phyloP scores from a whole-genome alignment of 2,329 filamentous ascomycete species.

The Metarhizium sp. region DNA sequence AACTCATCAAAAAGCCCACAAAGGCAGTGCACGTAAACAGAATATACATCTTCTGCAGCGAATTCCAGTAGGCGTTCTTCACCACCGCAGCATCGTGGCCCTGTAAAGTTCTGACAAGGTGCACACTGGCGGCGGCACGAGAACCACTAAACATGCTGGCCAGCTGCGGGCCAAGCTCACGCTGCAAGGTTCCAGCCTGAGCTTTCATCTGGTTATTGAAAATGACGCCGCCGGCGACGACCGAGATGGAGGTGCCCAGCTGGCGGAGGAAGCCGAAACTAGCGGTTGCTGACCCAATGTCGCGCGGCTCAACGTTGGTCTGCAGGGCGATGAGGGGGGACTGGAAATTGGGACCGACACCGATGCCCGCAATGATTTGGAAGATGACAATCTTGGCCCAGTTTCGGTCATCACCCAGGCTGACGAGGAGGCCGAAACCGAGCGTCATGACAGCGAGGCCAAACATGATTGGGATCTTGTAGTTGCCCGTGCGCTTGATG shows the following conservation, averaged over 20 bases:
- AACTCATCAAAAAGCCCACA: constrained; percentile 35
- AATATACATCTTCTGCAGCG: constrained; percentile 47
- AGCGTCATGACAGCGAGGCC: constrained; percentile 52
- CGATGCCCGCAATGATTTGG: constrained; percentile 54
- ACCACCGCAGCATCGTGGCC: constrained; percentile 32
- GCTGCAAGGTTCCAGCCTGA: constrained; percentile 37
- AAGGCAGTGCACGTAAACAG: constrained; percentile 42
- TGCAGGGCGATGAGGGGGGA: constrained; percentile 60
- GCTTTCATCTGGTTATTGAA: constrained; percentile 67
- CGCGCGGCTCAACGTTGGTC: constrained; percentile 47
- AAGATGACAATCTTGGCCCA: constrained; percentile 50
- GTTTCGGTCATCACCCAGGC: constrained; percentile 46
- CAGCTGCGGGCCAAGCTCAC: constrained; percentile 38
- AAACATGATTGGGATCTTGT: constrained; percentile 49
- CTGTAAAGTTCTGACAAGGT: constrained; percentile 43
- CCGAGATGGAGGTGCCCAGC: constrained; percentile 55
- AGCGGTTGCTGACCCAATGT: constrained; percentile 60
- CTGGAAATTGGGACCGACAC: constrained; percentile 61
- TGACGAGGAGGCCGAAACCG: constrained; percentile 55
- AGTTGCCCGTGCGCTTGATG: constrained; percentile 57
- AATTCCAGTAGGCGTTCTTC: constrained; percentile 37
- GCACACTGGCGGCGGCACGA: constrained; percentile 51
- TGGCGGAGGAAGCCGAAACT: constrained; percentile 61
- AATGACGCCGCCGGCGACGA: constrained; percentile 68
- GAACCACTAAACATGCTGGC: constrained; percentile 46